Percentiles rank a stretch among this genome's conserved stretches.
phyloP scores from a whole-genome alignment of 1,284 basidiomycete species.

The Austroboletus niveus region DNA sequence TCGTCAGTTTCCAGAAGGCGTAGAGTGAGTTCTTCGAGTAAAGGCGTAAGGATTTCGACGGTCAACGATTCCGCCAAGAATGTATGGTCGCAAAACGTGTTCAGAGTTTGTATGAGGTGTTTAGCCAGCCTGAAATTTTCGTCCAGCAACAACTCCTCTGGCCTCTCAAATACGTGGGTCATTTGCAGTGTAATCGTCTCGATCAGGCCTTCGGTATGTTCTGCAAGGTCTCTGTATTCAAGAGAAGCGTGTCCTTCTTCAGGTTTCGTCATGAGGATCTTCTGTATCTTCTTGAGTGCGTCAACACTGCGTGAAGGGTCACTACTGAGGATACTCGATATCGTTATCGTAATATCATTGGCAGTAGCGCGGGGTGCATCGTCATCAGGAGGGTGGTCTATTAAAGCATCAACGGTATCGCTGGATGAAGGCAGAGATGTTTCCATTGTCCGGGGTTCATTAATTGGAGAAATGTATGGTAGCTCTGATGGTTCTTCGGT shows the following conservation, averaged over 20 bases:
- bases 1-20: constrained; percentile 92
- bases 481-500: constrained; percentile 31
- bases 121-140: constrained; percentile 90
- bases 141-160: constrained; percentile 67
- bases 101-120: constrained; percentile 92
- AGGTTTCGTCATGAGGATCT: constrained; percentile 71
- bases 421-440: constrained; percentile 18
- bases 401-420: constrained; percentile 28
- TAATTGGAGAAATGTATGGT: constrained; percentile 25
- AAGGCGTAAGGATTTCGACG: constrained; percentile 72
- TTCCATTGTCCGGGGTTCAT: constrained; percentile 20
- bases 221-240: constrained; percentile 74
- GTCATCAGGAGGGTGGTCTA: constrained; percentile 25
- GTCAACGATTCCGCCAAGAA: constrained; percentile 81
- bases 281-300: constrained; percentile 89
- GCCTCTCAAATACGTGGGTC: constrained; percentile 83
- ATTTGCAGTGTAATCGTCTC: constrained; percentile 88
- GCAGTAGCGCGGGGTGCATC: constrained; percentile 16
- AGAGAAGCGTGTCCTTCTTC: constrained; percentile 66
- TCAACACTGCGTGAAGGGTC: constrained; percentile 88
- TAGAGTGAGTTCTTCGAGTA: constrained; percentile 86
- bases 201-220: constrained; percentile 83
- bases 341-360: constrained; percentile 72
- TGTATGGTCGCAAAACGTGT: constrained; percentile 86
- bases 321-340: constrained; percentile 81